Conservation (phyloP, 2,329 filamentous ascomycete genomes). For the Rugonectria rugulosa region DNA sequence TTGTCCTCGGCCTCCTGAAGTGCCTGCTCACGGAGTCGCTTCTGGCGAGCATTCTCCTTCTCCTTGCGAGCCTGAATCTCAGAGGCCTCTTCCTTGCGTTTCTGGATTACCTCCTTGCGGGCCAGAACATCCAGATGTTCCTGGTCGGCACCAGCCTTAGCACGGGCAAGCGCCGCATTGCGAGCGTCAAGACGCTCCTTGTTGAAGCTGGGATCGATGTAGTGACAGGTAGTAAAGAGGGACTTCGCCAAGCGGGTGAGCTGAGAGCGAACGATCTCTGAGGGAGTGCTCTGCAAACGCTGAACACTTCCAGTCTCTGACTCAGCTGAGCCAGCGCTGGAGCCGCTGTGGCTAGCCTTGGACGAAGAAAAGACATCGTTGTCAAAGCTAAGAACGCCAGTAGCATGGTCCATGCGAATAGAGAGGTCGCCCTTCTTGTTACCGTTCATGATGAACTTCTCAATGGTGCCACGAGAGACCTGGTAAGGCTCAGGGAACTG, state of each 20-base stretch:
- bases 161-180: conserved; percentile 79
- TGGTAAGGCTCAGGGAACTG: conserved; percentile 97
- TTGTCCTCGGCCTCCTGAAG: conserved; percentile 89
- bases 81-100: conserved; percentile 95
- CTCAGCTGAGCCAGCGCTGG: conserved; percentile 86
- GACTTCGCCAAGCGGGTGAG: conserved; percentile 90
- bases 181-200: conserved; percentile 81
- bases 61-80: conserved; percentile 88
- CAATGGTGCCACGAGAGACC: conserved; percentile 87
- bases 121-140: conserved; percentile 87
- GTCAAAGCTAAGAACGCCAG: conserved; percentile 94
- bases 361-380: conserved; percentile 98
- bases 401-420: conserved; percentile 94
- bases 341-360: conserved; percentile 88
- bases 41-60: conserved; percentile 89
- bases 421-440: conserved; percentile 99
- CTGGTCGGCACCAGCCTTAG: conserved; percentile 87
- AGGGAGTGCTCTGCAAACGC: conserved; percentile 95
- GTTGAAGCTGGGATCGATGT: conserved; percentile 90
- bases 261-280: conserved; percentile 96
- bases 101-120: conserved; percentile 90
- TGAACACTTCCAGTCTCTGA: conserved; percentile 85
- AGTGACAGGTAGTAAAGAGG: conserved; percentile 92
- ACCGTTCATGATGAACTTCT: conserved; percentile 99
- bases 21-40: conserved; percentile 85